phyloP scores from a whole-genome alignment of 1,284 basidiomycete genomes.

The Sporisorium reilianum region DNA sequence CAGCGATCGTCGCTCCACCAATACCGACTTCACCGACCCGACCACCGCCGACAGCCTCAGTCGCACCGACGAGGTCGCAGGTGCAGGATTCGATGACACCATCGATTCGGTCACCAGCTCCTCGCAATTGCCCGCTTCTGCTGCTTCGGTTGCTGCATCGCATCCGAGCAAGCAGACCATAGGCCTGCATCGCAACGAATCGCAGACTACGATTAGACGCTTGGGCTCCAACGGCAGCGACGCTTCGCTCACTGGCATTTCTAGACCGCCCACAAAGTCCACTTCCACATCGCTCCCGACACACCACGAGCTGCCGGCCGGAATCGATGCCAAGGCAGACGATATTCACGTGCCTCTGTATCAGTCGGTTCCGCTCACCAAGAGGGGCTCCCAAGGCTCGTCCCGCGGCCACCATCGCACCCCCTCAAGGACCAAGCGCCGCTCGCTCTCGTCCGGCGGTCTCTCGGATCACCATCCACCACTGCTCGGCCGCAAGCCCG shows the following conservation, averaged over 20 bases:
- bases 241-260: constrained; percentile 31
- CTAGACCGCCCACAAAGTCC: constrained; percentile 23
- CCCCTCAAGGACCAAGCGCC: constrained; percentile 91
- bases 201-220: constrained; percentile 71
- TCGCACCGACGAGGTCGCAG: constrained; percentile 20
- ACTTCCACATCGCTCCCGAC: constrained; percentile 49
- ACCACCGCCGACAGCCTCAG: constrained; percentile 47
- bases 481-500: constrained; percentile 49
- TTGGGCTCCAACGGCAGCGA: constrained; percentile 59
- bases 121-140: constrained; percentile 4
- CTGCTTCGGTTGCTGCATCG: background rate
- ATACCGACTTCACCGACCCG: constrained; percentile 51
- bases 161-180: constrained; percentile 31
- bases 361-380: constrained; percentile 40
- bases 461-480: constrained; percentile 63
- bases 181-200: constrained; percentile 69
- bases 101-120: background rate
- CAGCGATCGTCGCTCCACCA: constrained; percentile 56
- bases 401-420: constrained; percentile 76
- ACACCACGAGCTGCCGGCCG: constrained; percentile 49
- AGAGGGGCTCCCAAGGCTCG: constrained; percentile 49
- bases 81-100: constrained; percentile 1
- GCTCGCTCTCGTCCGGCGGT: constrained; percentile 77
- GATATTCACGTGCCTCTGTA: constrained; percentile 27
- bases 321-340: constrained; percentile 12